phyloP scores from a whole-genome alignment of 1,284 basidiomycete species.

The Anthracocystis walkeri region DNA sequence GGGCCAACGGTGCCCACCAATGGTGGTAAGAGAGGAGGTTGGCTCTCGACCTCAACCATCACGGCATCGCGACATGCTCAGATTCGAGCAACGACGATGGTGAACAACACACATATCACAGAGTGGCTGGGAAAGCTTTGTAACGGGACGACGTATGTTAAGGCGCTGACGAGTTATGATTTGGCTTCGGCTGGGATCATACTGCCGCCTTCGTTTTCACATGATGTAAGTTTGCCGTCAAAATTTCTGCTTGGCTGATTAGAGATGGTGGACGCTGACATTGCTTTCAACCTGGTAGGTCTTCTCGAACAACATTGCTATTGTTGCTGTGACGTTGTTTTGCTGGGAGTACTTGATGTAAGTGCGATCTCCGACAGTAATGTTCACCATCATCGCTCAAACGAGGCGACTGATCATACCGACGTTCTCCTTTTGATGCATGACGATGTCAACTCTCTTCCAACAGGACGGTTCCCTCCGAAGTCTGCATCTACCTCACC shows the following conservation, averaged over 20 bases:
- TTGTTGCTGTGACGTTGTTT: constrained; percentile 34
- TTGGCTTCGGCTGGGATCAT: constrained; percentile 2
- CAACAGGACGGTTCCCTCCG: constrained; percentile 35
- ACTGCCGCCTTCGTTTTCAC: constrained; percentile 11
- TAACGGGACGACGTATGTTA: neutral
- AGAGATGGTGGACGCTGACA: neutral
- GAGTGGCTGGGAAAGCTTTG: constrained; percentile 4
- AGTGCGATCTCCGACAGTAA: neutral
- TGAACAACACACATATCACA: neutral
- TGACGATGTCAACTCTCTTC: neutral
- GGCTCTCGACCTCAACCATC: too few relatives aligned
- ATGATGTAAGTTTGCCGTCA: constrained; percentile 16
- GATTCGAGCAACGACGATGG: neutral
- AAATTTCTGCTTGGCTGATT: neutral
- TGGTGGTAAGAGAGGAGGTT: too few relatives aligned
- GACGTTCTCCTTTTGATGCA: neutral
- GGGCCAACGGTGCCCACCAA: too few relatives aligned
- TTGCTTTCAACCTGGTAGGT: neutral
- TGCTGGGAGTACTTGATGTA: constrained; percentile 45
- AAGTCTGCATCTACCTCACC: constrained; percentile 25
- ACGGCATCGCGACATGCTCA: neutral
- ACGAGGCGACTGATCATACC: neutral
- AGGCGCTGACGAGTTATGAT: neutral
- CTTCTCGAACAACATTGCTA: constrained; percentile 19
- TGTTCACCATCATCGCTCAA: too few relatives aligned